Evolutionary conservation across 2,329 filamentous ascomycete genomes (phyloP).

Genomic region (Pseudocercospora crystallina): DNA sequence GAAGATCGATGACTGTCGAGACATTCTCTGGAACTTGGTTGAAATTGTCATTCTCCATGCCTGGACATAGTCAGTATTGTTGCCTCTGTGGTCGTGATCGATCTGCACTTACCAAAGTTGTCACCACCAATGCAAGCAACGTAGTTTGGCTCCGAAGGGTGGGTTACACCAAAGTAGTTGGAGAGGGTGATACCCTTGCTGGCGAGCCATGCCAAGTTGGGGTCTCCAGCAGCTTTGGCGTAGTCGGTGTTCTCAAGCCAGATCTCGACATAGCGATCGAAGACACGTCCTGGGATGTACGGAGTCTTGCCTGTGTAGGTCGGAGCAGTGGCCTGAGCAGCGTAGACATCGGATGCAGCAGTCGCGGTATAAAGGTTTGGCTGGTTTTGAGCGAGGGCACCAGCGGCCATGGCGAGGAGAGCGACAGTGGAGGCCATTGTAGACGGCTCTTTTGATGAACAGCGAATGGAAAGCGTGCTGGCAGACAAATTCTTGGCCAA

Average conservation of each 20-base stretch:
- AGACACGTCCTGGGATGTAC: conserved; percentile 66
- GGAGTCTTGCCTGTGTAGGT: conserved; percentile 61
- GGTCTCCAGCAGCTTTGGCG: conserved; percentile 62
- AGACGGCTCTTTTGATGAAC: not conserved
- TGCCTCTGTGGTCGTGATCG: no score
- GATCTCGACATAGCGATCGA: conserved; percentile 70
- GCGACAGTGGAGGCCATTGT: conserved; percentile 18
- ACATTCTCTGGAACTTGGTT: conserved; percentile 45
- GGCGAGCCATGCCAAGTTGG: conserved; percentile 59
- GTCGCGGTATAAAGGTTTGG: conserved; percentile 51
- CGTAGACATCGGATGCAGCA: conserved; percentile 50
- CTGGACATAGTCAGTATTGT: no score
- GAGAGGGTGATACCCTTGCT: conserved; percentile 62
- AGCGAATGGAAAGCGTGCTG: no score
- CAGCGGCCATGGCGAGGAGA: conserved; percentile 30
- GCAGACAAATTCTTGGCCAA: not conserved
- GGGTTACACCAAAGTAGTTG: conserved; percentile 52
- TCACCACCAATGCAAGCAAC: conserved; percentile 67
- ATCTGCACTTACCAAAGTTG: conserved; percentile 70
- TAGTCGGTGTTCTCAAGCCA: conserved; percentile 76
- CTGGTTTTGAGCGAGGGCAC: conserved; percentile 26
- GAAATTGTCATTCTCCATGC: conserved; percentile 68
- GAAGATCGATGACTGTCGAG: conserved; percentile 42
- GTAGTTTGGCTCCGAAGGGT: conserved; percentile 70
- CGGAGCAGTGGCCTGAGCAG: conserved; percentile 60